A percentile compares a stretch with the other conserved stretches of the same genome.
Conservation (phyloP, 2,329 filamentous ascomycete species). For the Fusarium neocosmosporiellum region DNA sequence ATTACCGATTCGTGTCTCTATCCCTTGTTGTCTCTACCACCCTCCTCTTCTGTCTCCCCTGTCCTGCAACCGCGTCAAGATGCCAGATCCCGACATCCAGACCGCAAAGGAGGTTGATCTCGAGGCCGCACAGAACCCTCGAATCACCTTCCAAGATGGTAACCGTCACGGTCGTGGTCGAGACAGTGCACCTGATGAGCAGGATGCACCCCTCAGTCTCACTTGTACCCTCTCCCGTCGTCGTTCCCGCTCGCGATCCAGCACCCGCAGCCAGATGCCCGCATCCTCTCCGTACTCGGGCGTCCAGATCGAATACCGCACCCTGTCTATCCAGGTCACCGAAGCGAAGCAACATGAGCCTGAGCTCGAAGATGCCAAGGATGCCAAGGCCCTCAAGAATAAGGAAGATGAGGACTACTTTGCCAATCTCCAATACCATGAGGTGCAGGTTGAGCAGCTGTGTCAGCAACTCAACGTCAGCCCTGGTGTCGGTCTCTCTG, state of each 20-base stretch:
- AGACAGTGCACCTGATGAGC: slow-evolving; percentile 2
- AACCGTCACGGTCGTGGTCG: slow-evolving; percentile 1
- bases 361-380: slow-evolving; percentile 20
- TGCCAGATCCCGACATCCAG: slow-evolving; percentile 35
- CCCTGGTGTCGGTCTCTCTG: slow-evolving; percentile 49
- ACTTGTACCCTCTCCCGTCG: slow-evolving; percentile 28
- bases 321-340: slow-evolving; percentile 53
- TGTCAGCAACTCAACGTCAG: slow-evolving; percentile 55
- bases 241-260: slow-evolving; percentile 37
- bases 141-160: slow-evolving; percentile 35
- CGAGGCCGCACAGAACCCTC: slow-evolving; percentile 27
- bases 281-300: slow-evolving; percentile 50
- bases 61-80: slow-evolving; percentile 1
- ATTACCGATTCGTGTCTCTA: not conserved
- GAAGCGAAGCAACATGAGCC: slow-evolving; percentile 49
- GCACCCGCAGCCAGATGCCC: slow-evolving; percentile 41
- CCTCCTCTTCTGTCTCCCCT: not conserved
- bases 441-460: slow-evolving; percentile 48
- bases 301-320: slow-evolving; percentile 55
- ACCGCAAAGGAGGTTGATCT: slow-evolving; percentile 26
- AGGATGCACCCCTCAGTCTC: slow-evolving; percentile 16
- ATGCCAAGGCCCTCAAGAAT: slow-evolving; percentile 42
- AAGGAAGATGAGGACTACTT: slow-evolving; percentile 58
- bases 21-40: not conserved
- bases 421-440: slow-evolving; percentile 53